phyloP scores from a whole-genome alignment of 202 grass and related monocot species.

The Carex sylvatica region DNA sequence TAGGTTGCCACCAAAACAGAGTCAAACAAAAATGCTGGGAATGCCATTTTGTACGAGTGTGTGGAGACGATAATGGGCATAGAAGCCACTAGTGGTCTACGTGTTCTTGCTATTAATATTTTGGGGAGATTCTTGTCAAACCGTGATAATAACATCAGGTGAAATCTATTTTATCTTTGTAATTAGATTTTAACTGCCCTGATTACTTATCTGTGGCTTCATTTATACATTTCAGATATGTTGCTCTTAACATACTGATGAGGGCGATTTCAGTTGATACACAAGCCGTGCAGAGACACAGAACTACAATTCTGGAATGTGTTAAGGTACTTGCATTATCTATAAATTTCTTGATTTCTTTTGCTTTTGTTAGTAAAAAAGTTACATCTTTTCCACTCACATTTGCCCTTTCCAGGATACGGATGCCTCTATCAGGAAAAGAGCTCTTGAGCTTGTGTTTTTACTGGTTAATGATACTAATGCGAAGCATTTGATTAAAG shows the following conservation, averaged over 20 bases:
- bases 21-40: slow-evolving; percentile 97
- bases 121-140: slow-evolving; percentile 98
- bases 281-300: slow-evolving; percentile 97
- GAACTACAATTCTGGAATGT: slow-evolving; percentile 91
- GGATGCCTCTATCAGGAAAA: slow-evolving; percentile 97
- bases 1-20: slow-evolving; percentile 97
- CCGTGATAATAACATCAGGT: slow-evolving; percentile 99
- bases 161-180: slow-evolving; percentile 34
- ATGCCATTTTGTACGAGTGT: slow-evolving; percentile 98
- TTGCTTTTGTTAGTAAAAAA: slow-evolving; percentile 23
- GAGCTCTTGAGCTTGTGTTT: slow-evolving; percentile 92
- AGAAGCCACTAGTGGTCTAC: slow-evolving; percentile 86
- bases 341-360: slow-evolving; percentile 21
- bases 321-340: slow-evolving; percentile 63
- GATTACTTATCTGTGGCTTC: neutral
- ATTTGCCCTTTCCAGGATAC: slow-evolving; percentile 74
- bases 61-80: slow-evolving; percentile 99
- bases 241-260: slow-evolving; percentile 95
- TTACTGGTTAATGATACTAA: slow-evolving; percentile 89
- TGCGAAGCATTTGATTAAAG: slow-evolving; percentile 88
- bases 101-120: slow-evolving; percentile 96
- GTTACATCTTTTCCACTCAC: slow-evolving; percentile 22
- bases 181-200: slow-evolving; percentile 14
- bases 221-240: slow-evolving; percentile 63
- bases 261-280: slow-evolving; percentile 85